Percentiles rank a stretch among this genome's conserved stretches.
These are phyloP conservation scores for Penicillium chermesinum DNA, from an alignment of 495 filamentous ascomycete genomes.

Conservation along the genomic window DNA sequence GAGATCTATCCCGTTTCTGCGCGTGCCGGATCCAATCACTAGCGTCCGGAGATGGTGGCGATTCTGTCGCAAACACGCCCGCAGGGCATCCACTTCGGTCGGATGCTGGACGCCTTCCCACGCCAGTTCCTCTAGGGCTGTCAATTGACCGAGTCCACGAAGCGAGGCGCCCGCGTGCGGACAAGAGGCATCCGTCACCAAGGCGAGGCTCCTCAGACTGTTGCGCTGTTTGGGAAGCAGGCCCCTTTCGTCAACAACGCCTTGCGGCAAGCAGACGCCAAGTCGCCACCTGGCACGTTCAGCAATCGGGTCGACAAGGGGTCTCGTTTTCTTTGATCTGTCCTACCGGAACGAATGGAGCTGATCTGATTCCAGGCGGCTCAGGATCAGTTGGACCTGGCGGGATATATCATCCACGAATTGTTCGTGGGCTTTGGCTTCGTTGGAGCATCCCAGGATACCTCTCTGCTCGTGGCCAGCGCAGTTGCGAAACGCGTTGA, in stretches of 20 bases:
- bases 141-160: slow-evolving; percentile 2
- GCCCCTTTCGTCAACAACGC: slow-evolving; percentile 9
- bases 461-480: neutral
- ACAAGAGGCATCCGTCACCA: slow-evolving; percentile 12
- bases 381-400: slow-evolving; percentile 2
- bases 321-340: neutral
- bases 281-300: slow-evolving; percentile 8
- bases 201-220: slow-evolving; percentile 1
- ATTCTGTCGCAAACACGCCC: slow-evolving; percentile 6
- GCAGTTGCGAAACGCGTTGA: slow-evolving; percentile 2
- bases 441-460: slow-evolving; percentile 1
- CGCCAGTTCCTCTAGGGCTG: slow-evolving; percentile 1
- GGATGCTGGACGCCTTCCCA: slow-evolving; percentile 15
- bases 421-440: slow-evolving; percentile 8
- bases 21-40: slow-evolving; percentile 1
- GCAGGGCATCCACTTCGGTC: slow-evolving; percentile 4
- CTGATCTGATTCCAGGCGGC: neutral
- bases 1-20: neutral
- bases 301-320: neutral
- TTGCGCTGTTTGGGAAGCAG: slow-evolving; percentile 4
- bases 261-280: slow-evolving; percentile 10
- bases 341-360: slow-evolving; percentile 7
- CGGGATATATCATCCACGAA: slow-evolving; percentile 8
- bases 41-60: neutral
- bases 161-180: slow-evolving; percentile 3